Conservation (phyloP, 768 basidiomycete genomes). For the Panaeolus papilionaceus region DNA sequence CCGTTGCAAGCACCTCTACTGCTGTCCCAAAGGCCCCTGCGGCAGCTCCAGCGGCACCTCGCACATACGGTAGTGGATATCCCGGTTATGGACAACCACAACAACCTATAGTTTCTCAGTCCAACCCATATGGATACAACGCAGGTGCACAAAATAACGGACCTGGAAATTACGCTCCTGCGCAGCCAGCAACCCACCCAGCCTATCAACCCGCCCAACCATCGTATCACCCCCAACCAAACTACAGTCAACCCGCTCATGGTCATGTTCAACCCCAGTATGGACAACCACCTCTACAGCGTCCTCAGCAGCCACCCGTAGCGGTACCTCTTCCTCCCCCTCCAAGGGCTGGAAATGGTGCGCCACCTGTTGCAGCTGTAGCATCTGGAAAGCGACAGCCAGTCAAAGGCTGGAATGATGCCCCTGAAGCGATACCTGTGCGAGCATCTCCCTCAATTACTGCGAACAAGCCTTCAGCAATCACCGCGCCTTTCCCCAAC, state of each 20-base stretch:
- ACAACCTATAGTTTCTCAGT: conserved; percentile 21
- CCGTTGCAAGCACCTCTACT: conserved; percentile 29
- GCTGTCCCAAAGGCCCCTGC: conserved; percentile 28
- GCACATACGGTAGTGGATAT: conserved; percentile 30
- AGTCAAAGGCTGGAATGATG: conserved; percentile 89
- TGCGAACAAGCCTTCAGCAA: conserved; percentile 67
- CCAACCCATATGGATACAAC: conserved; percentile 23
- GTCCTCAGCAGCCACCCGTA: conserved; percentile 41
- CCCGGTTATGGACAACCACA: conserved; percentile 29
- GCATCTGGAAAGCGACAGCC: conserved; percentile 68
- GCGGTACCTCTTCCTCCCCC: conserved; percentile 49
- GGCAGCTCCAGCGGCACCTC: conserved; percentile 24
- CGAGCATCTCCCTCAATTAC: conserved; percentile 58
- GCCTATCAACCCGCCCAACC: conserved; percentile 1
- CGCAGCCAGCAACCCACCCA: not conserved
- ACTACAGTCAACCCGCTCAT: conserved; percentile 20
- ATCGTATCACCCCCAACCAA: not conserved
- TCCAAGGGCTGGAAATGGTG: conserved; percentile 42
- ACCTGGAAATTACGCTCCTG: conserved; percentile 7
- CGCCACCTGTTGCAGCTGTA: conserved; percentile 26
- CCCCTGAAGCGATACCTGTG: conserved; percentile 59
- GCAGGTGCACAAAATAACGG: conserved; percentile 8
- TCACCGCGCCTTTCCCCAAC: conserved; percentile 90
- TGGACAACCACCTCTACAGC: conserved; percentile 48
- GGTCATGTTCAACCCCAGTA: conserved; percentile 38